phyloP scores from a whole-genome alignment of 805 yeast genomes.

The Metschnikowia bowlesiae region DNA sequence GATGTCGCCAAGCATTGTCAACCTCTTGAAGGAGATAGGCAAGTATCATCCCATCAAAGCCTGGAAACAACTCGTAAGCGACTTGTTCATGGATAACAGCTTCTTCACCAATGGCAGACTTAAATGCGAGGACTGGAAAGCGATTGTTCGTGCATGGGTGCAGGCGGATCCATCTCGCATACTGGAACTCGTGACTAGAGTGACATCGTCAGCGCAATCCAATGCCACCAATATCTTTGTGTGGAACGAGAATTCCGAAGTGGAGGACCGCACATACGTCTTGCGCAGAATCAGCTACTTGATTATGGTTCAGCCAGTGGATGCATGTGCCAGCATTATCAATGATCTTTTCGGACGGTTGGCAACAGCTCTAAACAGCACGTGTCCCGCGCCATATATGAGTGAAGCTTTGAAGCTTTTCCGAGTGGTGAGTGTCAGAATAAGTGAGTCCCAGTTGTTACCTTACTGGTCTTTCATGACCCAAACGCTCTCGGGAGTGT shows the following conservation, averaged over 20 bases:
- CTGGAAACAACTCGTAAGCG: constrained; percentile 66
- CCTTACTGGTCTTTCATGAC: constrained; percentile 68
- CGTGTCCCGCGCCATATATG: constrained; percentile 32
- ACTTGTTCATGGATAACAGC: constrained; percentile 55
- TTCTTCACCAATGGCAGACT: constrained; percentile 39
- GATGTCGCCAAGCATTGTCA: constrained; percentile 41
- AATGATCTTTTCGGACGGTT: constrained; percentile 43
- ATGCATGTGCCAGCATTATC: constrained; percentile 49
- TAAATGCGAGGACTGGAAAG: constrained; percentile 46
- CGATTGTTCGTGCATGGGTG: constrained; percentile 60
- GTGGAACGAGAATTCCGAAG: constrained; percentile 66
- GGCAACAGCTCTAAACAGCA: constrained; percentile 24
- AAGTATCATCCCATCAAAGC: constrained; percentile 37
- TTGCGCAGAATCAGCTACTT: constrained; percentile 63
- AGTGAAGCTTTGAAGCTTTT: constrained; percentile 52
- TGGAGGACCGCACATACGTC: constrained; percentile 46
- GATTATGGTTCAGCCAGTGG: constrained; percentile 56
- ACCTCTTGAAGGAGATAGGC: constrained; percentile 40
- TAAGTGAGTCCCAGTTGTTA: constrained; percentile 58
- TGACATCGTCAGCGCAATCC: constrained; percentile 37
- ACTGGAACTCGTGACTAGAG: constrained; percentile 41
- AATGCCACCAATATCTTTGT: constrained; percentile 60
- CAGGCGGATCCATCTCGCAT: constrained; percentile 57
- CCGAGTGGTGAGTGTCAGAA: constrained; percentile 60
- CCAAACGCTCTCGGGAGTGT: constrained; percentile 53